Percentiles rank a stretch among this genome's conserved stretches.
These are phyloP conservation scores for Pseudogymnoascus sp. DNA, from an alignment of 2,329 filamentous ascomycete species.

Conservation along the genomic window DNA sequence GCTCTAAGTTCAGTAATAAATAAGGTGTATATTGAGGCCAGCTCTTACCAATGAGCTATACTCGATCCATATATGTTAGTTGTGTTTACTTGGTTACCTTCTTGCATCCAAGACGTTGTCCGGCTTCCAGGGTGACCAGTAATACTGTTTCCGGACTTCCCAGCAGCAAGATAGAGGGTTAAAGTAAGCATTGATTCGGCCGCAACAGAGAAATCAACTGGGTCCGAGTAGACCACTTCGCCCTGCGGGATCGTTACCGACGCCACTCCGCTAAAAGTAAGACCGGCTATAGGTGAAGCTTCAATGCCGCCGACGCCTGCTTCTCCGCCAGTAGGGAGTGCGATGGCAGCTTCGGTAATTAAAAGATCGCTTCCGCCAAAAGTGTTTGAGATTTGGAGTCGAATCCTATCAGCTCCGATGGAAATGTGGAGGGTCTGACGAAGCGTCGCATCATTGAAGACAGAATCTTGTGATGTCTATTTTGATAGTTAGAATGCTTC, in stretches of 20 bases:
- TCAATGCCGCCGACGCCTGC: conserved; percentile 47
- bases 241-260: conserved; percentile 47
- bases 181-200: conserved; percentile 47
- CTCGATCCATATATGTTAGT: conserved; percentile 29
- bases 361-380: conserved; percentile 53
- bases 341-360: conserved; percentile 50
- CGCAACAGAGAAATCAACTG: conserved; percentile 45
- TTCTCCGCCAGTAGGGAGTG: conserved; percentile 44
- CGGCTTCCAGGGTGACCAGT: conserved; percentile 58
- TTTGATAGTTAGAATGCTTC: not conserved
- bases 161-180: conserved; percentile 47
- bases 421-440: conserved; percentile 57
- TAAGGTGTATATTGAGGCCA: not conserved
- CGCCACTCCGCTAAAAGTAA: conserved; percentile 49
- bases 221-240: conserved; percentile 51
- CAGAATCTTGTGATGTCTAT: conserved; percentile 32
- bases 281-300: conserved; percentile 38
- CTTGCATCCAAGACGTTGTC: conserved; percentile 51
- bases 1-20: too few relatives aligned
- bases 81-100: conserved; percentile 47
- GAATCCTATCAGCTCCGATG: conserved; percentile 46
- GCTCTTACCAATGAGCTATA: conserved; percentile 31
- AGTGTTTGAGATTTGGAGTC: conserved; percentile 56
- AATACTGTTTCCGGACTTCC: conserved; percentile 48
- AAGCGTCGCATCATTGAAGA: conserved; percentile 54